A percentile compares a stretch with the other conserved stretches of the same genome.
phyloP scores from a whole-genome alignment of 352 stramenopile genomes.

The Phytophthora pini region DNA sequence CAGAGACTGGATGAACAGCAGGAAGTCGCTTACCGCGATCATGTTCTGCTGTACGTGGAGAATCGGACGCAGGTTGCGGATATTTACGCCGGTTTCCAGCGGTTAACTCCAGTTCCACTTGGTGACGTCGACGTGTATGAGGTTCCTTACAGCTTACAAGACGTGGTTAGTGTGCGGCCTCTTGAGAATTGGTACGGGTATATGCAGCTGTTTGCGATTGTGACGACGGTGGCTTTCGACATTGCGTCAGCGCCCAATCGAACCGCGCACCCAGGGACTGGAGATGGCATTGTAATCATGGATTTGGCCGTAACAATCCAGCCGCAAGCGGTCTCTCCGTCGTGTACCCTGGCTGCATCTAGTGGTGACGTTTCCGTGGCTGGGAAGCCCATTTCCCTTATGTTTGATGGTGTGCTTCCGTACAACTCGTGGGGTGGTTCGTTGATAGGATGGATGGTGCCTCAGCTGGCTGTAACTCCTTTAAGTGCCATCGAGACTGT shows the following conservation, averaged over 20 bases:
- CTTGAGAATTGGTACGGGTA: constrained; percentile 39
- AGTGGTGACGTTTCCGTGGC: constrained; percentile 15
- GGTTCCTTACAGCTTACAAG: constrained; percentile 42
- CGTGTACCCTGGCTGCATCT: constrained; percentile 19
- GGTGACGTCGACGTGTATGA: constrained; percentile 38
- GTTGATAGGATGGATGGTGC: constrained; percentile 19
- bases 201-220: constrained; percentile 48
- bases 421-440: constrained; percentile 20
- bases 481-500: constrained; percentile 11
- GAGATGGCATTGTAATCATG: constrained; percentile 47
- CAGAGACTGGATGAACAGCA: constrained; percentile 37
- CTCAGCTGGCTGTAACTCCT: constrained; percentile 25
- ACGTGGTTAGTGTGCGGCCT: constrained; percentile 38
- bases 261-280: constrained; percentile 37
- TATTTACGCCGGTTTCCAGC: constrained; percentile 46
- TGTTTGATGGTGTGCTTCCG: constrained; percentile 14
- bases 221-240: constrained; percentile 52
- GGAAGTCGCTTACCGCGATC: constrained; percentile 42
- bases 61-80: constrained; percentile 41
- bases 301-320: constrained; percentile 47
- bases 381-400: constrained; percentile 32
- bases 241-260: constrained; percentile 31
- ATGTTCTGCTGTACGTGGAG: constrained; percentile 50
- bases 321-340: constrained; percentile 22
- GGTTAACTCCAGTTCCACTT: constrained; percentile 23